These are phyloP conservation scores for Blakeslea trispora DNA, from an alignment of 371 early-diverging fungal genomes.

Conservation along the genomic window DNA sequence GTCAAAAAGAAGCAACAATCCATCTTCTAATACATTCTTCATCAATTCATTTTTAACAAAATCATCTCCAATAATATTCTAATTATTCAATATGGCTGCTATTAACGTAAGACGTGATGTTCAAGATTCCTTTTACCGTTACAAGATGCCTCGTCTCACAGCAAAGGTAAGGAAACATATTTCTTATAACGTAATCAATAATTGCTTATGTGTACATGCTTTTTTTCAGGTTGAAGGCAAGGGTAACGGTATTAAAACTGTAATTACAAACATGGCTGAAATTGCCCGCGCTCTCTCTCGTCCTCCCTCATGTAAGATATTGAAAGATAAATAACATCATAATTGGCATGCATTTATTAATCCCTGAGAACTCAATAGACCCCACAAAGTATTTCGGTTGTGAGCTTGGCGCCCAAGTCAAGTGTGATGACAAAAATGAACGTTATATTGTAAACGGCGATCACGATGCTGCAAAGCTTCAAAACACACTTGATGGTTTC, in stretches of 20 bases:
- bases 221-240: slow-evolving; percentile 96
- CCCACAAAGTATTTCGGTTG: slow-evolving; percentile 96
- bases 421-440: slow-evolving; percentile 88
- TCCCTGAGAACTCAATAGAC: slow-evolving; percentile 40
- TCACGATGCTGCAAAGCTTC: slow-evolving; percentile 91
- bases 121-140: slow-evolving; percentile 96
- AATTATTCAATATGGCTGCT: slow-evolving; percentile 67
- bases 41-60: slow-evolving; percentile 6
- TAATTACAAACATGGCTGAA: slow-evolving; percentile 97
- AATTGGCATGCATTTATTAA: background rate
- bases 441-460: slow-evolving; percentile 98
- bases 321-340: no score
- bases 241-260: slow-evolving; percentile 99
- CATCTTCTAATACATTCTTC: slow-evolving; percentile 17
- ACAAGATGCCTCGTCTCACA: slow-evolving; percentile 98
- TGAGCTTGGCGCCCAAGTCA: slow-evolving; percentile 96
- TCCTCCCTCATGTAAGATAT: slow-evolving; percentile 77
- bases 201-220: background rate
- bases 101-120: slow-evolving; percentile 87
- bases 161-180: slow-evolving; percentile 62
- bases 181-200: slow-evolving; percentile 4
- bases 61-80: slow-evolving; percentile 13
- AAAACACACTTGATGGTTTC: slow-evolving; percentile 89
- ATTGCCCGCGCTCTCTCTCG: slow-evolving; percentile 92
- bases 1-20: slow-evolving; percentile 47